Conservation (phyloP, 1,284 basidiomycete genomes). For the Ceratobasidium sp. region DNA sequence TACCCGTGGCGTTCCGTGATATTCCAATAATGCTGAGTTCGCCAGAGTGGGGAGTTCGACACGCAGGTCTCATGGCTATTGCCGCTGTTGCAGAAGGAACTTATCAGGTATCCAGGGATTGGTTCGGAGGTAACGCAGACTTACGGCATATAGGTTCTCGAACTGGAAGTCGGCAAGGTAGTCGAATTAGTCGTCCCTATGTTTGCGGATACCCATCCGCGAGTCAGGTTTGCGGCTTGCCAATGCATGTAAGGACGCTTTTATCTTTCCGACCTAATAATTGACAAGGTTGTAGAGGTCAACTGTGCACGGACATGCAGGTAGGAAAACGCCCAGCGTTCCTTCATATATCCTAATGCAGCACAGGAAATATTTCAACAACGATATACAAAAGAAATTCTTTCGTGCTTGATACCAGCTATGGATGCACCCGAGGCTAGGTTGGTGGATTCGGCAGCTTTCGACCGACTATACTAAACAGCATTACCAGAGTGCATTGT, state of each 20-base stretch:
- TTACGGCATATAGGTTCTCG: conserved; percentile 62
- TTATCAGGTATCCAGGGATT: conserved; percentile 56
- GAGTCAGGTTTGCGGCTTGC: conserved; percentile 83
- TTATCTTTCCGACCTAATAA: conserved; percentile 29
- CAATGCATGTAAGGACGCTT: conserved; percentile 75
- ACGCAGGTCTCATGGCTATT: conserved; percentile 82
- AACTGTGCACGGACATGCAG: conserved; percentile 83
- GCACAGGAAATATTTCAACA: conserved; percentile 76
- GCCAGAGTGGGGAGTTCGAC: conserved; percentile 81
- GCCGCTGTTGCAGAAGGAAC: conserved; percentile 78
- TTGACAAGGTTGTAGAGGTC: conserved; percentile 59
- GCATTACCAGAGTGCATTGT: conserved; percentile 72
- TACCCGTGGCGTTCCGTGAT: conserved; percentile 77
- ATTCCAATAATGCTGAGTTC: conserved; percentile 79
- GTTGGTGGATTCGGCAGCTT: conserved; percentile 52
- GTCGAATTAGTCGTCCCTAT: conserved; percentile 79
- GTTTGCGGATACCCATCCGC: conserved; percentile 78
- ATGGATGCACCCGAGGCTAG: conserved; percentile 77
- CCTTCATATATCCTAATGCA: background rate
- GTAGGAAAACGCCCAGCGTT: conserved; percentile 51
- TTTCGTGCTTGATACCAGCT: conserved; percentile 72
- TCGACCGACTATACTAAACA: background rate
- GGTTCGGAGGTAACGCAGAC: background rate
- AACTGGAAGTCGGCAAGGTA: conserved; percentile 76
- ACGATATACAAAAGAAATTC: conserved; percentile 69